Conservation (phyloP, 257 asterid species). For the Salvia splendens region DNA sequence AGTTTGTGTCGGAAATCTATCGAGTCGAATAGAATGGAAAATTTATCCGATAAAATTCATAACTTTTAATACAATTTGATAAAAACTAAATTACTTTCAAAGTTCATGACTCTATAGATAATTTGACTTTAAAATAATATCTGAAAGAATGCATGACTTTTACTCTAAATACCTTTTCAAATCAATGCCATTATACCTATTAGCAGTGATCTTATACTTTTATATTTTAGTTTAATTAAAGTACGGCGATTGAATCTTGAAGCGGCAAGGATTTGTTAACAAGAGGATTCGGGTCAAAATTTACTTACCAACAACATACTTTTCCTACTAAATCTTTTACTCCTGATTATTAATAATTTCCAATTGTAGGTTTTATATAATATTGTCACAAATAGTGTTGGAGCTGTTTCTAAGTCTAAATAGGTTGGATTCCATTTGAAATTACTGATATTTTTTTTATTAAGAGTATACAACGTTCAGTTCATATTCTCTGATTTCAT, state of each 20-base stretch:
- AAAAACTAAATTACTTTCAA: too few species aligned
- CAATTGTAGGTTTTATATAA: not conserved
- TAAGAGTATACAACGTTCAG: not conserved
- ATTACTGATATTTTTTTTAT: conserved; percentile 2
- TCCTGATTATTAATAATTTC: conserved; percentile 4
- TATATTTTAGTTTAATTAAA: not conserved
- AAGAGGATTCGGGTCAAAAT: conserved; percentile 14
- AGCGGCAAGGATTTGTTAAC: not conserved
- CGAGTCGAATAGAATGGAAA: too few species aligned
- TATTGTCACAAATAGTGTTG: not conserved
- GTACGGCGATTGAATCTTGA: not conserved
- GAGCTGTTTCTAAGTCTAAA: not conserved
- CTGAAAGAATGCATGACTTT: too few species aligned
- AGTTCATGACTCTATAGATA: too few species aligned
- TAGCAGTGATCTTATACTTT: too few species aligned
- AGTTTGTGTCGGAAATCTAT: too few species aligned
- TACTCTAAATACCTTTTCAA: not conserved
- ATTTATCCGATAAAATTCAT: too few species aligned
- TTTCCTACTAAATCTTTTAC: not conserved
- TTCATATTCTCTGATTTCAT: not conserved
- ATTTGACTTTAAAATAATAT: too few species aligned
- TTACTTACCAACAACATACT: not conserved
- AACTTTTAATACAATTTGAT: too few species aligned
- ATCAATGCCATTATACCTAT: too few species aligned
- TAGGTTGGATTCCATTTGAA: conserved; percentile 1